A percentile compares a stretch with the other conserved stretches of the same genome.
Conservation (phyloP, 2,329 filamentous ascomycete genomes). For the Colletotrichum sp. region DNA sequence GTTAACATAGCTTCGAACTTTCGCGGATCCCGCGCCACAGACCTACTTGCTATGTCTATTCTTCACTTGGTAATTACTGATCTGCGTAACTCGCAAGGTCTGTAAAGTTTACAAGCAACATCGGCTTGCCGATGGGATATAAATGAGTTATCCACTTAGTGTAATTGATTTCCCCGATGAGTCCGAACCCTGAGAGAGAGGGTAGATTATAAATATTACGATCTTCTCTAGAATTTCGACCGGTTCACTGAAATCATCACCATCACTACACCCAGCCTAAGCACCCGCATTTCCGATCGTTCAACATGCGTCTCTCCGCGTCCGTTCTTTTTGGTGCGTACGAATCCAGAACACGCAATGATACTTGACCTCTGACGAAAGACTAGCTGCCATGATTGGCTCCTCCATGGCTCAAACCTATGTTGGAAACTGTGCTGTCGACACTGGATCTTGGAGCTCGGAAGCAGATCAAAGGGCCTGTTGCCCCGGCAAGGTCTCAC, state of each 20-base stretch:
- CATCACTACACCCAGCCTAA: neutral
- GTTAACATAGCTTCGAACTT: neutral
- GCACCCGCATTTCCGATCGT: neutral
- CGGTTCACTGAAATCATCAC: neutral
- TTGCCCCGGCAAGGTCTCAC: neutral
- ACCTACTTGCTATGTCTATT: neutral
- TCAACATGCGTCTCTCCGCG: neutral
- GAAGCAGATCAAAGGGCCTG: neutral
- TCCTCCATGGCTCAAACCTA: neutral
- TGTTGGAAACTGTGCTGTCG: neutral
- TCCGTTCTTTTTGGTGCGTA: neutral
- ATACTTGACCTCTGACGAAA: neutral
- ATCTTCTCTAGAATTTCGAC: neutral
- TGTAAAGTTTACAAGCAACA: neutral
- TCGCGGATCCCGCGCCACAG: neutral
- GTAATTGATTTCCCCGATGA: neutral
- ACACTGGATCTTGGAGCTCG: neutral
- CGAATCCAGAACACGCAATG: neutral
- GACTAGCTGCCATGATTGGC: neutral
- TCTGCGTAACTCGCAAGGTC: neutral
- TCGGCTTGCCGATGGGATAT: neutral
- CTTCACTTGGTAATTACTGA: neutral
- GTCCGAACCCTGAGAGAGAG: neutral
- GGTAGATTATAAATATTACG: neutral
- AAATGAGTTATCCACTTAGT: neutral